Percentiles rank a stretch among this genome's conserved stretches.
These are phyloP conservation scores for Stagonosporopsis vannaccii DNA, from an alignment of 2,329 filamentous ascomycete genomes.

Conservation along the genomic window DNA sequence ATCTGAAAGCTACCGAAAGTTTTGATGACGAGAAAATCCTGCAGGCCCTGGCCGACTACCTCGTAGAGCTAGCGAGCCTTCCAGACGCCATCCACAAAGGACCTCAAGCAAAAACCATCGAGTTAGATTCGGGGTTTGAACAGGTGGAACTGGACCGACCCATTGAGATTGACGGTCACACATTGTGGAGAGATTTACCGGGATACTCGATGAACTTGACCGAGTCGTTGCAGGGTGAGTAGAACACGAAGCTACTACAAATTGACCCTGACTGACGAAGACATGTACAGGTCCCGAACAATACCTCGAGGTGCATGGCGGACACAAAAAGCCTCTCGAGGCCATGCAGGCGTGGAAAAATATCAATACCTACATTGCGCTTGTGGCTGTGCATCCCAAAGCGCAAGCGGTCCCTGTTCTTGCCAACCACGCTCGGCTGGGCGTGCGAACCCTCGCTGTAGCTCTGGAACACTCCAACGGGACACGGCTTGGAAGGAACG, in stretches of 20 bases:
- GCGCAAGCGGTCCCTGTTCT: conserved; percentile 8
- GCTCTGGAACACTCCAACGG: conserved; percentile 5
- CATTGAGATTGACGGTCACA: neutral
- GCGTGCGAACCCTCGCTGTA: neutral
- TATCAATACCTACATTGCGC: conserved; percentile 14
- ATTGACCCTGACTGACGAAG: neutral
- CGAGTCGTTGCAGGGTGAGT: conserved; percentile 15
- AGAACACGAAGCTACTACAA: neutral
- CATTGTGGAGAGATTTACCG: conserved; percentile 13
- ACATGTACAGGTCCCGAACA: neutral
- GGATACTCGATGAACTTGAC: neutral
- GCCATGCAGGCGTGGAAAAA: conserved; percentile 9
- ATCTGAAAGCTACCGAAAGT: neutral
- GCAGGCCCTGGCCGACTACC: conserved; percentile 2
- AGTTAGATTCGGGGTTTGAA: neutral
- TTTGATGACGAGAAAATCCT: neutral
- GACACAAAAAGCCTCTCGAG: neutral
- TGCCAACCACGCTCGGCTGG: neutral
- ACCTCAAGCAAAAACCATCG: neutral
- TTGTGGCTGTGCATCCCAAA: conserved; percentile 4
- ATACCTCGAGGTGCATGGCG: neutral
- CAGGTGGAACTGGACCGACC: neutral
- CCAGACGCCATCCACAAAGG: conserved; percentile 11
- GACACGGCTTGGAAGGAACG: conserved; percentile 2
- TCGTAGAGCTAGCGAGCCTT: conserved; percentile 15